phyloP scores from a whole-genome alignment of 768 basidiomycete genomes.

The Tremella fuciformis region DNA sequence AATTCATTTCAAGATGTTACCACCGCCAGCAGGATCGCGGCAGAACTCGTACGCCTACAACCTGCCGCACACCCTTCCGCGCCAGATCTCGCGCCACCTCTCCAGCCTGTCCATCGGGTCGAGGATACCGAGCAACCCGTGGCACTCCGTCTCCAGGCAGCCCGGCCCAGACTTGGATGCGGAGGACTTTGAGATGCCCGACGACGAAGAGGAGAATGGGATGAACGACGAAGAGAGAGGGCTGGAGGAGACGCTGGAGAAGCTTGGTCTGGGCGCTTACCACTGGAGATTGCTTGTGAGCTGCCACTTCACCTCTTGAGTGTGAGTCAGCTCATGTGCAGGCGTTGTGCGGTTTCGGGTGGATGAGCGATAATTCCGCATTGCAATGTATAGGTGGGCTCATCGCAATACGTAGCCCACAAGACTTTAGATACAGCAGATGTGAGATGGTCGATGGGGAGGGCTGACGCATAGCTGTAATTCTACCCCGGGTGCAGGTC shows the following conservation, averaged over 20 bases:
- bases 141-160: background rate
- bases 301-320: background rate
- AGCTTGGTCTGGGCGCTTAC: slow-evolving; percentile 48
- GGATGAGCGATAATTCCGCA: slow-evolving; percentile 51
- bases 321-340: slow-evolving; percentile 7
- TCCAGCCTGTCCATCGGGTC: background rate
- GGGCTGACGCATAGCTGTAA: slow-evolving; percentile 60
- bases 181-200: slow-evolving; percentile 5
- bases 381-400: slow-evolving; percentile 41
- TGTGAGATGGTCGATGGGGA: background rate
- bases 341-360: slow-evolving; percentile 50
- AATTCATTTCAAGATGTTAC: slow-evolving; percentile 18
- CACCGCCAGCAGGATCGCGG: slow-evolving; percentile 24
- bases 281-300: slow-evolving; percentile 48
- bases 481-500: slow-evolving; percentile 91
- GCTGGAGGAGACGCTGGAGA: slow-evolving; percentile 47
- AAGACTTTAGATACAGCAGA: background rate
- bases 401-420: background rate
- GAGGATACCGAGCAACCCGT: background rate
- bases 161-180: background rate
- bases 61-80: slow-evolving; percentile 7
- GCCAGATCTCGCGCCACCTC: background rate
- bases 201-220: slow-evolving; percentile 7
- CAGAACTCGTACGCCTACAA: slow-evolving; percentile 28
- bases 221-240: slow-evolving; percentile 28